Base-by-base conservation (phyloP, 257 asterid species). In the Capsicum chinense region DNA sequence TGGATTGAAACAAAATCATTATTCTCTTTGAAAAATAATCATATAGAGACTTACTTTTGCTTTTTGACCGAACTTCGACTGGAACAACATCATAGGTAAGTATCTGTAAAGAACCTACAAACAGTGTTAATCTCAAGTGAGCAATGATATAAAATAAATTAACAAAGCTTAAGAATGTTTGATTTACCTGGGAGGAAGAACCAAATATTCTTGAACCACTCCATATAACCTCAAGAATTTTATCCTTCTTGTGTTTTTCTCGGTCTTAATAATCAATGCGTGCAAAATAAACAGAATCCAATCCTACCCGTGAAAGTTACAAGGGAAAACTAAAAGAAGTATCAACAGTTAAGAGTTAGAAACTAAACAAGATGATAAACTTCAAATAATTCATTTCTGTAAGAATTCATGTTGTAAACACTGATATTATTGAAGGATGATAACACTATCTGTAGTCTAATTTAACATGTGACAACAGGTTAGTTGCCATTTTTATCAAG, bases 241-340 rank as follows among this genome's bases (percentile, higher is more conserved):
- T 95, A 87, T 92, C 95, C 47, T 11, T 93, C 84, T 88, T 91
- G 8, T 98, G 94, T 79, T 84, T 89, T 14, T 89, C 97, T 88
- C 98, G 89, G 68, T 95, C 98, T 91, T 95, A 97, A 87, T 93
- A 95, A 89, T 95, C 98, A 85, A 95, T 86, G 74, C 98, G 94
- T 63, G 95, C 98, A 89, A 95, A 93, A 87, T 93, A 97, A 69
- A 93, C 56, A 79, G 98, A 95, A 85, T 95, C 98, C 80, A 95
- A 93, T 47, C 98, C 98, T 54, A 93, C 83, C 98, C 93, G 73
- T 82, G 83, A 35, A 85, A 79, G 81, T 50, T 74, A 50, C 6
- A 42, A 8, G 8, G 81, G 60, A 73, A 62, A 26, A 48, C 60
- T 58, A 17, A 42, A 12, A 62, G 35, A 8, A 76, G 21, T 33